Conservation (phyloP, 2,329 filamentous ascomycete species). For the Triangularia verruculosa region DNA sequence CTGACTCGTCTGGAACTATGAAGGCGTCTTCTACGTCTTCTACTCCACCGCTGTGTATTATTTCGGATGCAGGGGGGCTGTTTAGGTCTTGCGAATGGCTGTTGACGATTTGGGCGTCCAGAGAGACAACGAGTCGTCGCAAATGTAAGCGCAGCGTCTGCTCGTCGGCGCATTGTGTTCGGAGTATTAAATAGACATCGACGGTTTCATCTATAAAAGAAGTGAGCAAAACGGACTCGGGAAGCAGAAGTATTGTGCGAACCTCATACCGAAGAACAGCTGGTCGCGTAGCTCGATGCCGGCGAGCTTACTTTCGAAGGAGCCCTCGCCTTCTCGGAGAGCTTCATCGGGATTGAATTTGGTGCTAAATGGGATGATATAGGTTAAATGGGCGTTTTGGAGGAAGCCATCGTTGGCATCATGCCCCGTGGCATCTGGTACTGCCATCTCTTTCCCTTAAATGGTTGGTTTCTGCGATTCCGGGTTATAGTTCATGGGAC, state of each 20-base stretch:
- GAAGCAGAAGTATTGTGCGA: slow-evolving; percentile 27
- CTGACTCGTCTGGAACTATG: slow-evolving; percentile 45
- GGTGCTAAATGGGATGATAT: slow-evolving; percentile 58
- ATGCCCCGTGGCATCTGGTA: slow-evolving; percentile 29
- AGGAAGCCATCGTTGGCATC: slow-evolving; percentile 46
- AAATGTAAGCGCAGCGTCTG: slow-evolving; percentile 57
- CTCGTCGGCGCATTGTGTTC: slow-evolving; percentile 59
- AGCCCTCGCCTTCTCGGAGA: slow-evolving; percentile 44
- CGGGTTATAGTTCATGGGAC: neutral
- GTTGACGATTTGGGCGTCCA: slow-evolving; percentile 66
- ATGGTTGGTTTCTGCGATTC: neutral
- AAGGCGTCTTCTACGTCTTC: slow-evolving; percentile 50
- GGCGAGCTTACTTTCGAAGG: slow-evolving; percentile 48
- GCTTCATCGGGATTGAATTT: slow-evolving; percentile 52
- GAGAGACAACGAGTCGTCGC: slow-evolving; percentile 58
- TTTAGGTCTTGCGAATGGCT: slow-evolving; percentile 48
- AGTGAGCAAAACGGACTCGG: slow-evolving; percentile 45
- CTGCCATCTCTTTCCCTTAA: slow-evolving; percentile 17
- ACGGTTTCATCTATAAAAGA: slow-evolving; percentile 67
- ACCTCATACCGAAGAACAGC: slow-evolving; percentile 67
- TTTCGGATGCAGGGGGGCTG: slow-evolving; percentile 50
- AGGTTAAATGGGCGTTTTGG: slow-evolving; percentile 57
- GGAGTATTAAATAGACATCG: slow-evolving; percentile 65
- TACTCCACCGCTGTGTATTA: slow-evolving; percentile 56
- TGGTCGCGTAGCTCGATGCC: slow-evolving; percentile 60